phyloP scores from a whole-genome alignment of 1,284 basidiomycete genomes.

The Meira miltonrushii region DNA sequence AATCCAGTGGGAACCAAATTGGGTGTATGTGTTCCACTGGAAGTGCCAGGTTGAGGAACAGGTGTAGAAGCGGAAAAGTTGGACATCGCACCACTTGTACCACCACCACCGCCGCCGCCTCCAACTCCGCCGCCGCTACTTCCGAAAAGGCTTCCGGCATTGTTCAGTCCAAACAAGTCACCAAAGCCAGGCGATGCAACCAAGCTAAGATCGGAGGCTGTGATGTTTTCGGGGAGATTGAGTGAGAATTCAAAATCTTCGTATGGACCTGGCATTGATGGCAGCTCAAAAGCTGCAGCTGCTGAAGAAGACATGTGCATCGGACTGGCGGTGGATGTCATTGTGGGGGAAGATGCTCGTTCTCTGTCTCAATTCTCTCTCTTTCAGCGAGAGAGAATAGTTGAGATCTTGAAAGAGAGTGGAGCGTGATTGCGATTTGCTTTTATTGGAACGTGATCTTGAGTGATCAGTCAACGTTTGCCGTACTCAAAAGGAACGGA shows the following conservation, averaged over 20 bases:
- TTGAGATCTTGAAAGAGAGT: too few relatives aligned
- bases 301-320: slow-evolving; percentile 5
- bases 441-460: too few relatives aligned
- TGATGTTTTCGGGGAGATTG: slow-evolving; percentile 34
- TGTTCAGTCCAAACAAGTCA: not conserved
- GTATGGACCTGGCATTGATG: slow-evolving; percentile 43
- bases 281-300: slow-evolving; percentile 23
- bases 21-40: not conserved
- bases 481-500: too few relatives aligned
- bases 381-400: too few relatives aligned
- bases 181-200: slow-evolving; percentile 14
- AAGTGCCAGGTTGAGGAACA: not conserved
- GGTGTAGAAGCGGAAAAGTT: not conserved
- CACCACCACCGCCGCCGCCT: not conserved
- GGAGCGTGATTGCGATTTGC: too few relatives aligned
- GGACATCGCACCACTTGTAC: not conserved
- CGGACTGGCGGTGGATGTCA: not conserved
- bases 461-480: too few relatives aligned
- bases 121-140: not conserved
- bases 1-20: not conserved
- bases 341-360: not conserved
- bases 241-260: slow-evolving; percentile 47
- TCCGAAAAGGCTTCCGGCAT: not conserved
- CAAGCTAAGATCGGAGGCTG: slow-evolving; percentile 30
- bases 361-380: too few relatives aligned